A percentile compares a stretch with the other conserved stretches of the same genome.
Conservation (phyloP, 2,329 filamentous ascomycete species). For the Niveomyces coronatus region DNA sequence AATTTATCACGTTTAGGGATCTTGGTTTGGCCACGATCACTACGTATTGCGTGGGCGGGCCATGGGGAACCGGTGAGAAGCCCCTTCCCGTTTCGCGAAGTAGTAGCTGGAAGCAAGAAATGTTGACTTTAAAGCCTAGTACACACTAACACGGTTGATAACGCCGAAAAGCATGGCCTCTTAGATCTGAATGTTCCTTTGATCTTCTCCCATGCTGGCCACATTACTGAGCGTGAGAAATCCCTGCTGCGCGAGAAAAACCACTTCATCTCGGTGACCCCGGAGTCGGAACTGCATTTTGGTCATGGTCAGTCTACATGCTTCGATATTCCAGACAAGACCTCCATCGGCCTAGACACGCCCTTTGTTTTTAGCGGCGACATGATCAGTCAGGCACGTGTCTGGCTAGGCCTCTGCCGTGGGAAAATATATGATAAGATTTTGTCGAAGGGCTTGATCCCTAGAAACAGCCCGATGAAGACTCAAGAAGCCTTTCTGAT, state of each 20-base stretch:
- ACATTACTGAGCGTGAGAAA: conserved; percentile 29
- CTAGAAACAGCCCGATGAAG: conserved; percentile 39
- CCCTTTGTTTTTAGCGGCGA: conserved; percentile 42
- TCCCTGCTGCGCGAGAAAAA: conserved; percentile 36
- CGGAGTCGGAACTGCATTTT: conserved; percentile 49
- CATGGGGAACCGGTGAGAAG: too few relatives aligned
- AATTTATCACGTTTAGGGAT: too few relatives aligned
- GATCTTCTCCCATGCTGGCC: conserved; percentile 41
- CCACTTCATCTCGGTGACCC: conserved; percentile 46
- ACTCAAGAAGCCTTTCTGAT: conserved; percentile 45
- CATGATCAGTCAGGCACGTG: conserved; percentile 36
- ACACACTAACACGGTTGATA: too few relatives aligned
- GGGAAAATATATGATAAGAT: conserved; percentile 27
- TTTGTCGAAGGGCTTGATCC: conserved; percentile 31
- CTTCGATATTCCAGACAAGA: conserved; percentile 38
- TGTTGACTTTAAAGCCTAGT: too few relatives aligned
- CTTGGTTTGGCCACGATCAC: too few relatives aligned
- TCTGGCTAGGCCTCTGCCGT: conserved; percentile 39
- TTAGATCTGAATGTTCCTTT: conserved; percentile 36
- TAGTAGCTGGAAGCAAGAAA: too few relatives aligned
- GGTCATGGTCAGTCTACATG: conserved; percentile 38
- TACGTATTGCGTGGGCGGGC: too few relatives aligned
- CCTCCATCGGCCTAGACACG: conserved; percentile 43
- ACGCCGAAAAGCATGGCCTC: conserved; percentile 24
- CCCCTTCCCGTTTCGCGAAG: too few relatives aligned